phyloP scores from a whole-genome alignment of 2,329 filamentous ascomycete genomes.

The Colletotrichum sp. region DNA sequence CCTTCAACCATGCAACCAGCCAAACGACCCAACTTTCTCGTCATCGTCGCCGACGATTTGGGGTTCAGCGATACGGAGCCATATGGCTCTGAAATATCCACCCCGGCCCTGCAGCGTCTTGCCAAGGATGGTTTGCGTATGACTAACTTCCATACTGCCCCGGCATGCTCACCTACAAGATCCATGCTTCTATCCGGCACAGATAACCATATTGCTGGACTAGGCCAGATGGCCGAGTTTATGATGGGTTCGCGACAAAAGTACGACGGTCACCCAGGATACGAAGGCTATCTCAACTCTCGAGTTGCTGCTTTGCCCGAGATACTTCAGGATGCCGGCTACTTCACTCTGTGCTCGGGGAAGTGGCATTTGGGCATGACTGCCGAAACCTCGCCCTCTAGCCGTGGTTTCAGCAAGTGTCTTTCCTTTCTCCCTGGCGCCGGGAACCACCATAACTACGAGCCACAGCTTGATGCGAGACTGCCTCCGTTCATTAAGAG shows the following conservation, averaged over 20 bases:
- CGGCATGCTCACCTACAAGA: constrained; percentile 68
- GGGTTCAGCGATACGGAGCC: constrained; percentile 65
- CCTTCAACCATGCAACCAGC: neutral
- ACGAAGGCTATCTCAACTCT: constrained; percentile 69
- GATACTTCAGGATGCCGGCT: constrained; percentile 62
- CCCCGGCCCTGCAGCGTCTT: constrained; percentile 62
- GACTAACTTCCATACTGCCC: constrained; percentile 69
- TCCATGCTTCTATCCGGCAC: constrained; percentile 62
- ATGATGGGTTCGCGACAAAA: constrained; percentile 43
- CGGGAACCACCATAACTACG: constrained; percentile 53
- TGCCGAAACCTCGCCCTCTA: constrained; percentile 59
- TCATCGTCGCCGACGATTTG: constrained; percentile 64
- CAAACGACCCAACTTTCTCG: constrained; percentile 61
- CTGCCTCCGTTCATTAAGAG: neutral
- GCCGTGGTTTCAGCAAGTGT: constrained; percentile 63
- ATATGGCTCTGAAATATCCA: constrained; percentile 66
- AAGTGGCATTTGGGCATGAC: constrained; percentile 70
- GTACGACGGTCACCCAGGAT: constrained; percentile 59
- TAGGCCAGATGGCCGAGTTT: constrained; percentile 64
- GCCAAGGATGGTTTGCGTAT: constrained; percentile 55
- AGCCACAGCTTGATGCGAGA: neutral
- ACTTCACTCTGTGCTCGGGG: constrained; percentile 65
- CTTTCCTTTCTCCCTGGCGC: constrained; percentile 67
- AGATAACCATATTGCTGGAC: constrained; percentile 63
- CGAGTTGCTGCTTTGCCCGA: constrained; percentile 64